Base-by-base conservation (phyloP, 1,284 basidiomycete genomes). In the Laetiporus sulphureus region DNA sequence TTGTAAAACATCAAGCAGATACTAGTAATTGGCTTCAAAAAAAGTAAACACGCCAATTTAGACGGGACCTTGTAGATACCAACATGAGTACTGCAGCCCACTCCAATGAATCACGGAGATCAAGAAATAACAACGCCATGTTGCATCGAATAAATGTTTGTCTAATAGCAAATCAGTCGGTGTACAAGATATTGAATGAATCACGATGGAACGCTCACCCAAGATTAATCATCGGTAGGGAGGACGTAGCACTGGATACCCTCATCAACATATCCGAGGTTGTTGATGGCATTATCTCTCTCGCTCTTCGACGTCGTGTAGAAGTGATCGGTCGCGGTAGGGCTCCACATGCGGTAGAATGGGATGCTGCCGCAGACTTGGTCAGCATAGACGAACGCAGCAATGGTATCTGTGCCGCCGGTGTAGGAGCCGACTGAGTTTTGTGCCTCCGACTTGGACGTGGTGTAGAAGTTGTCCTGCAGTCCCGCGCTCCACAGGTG, bases 381-480 rank as follows among this genome's bases (percentile, higher is more conserved):
- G 35, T 12, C 19, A 22, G 2, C 3, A 15, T 32, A 43, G 16
- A 43, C 27, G 22, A 32, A 43, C 5, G 20, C 31, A 15, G 41
- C 36, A 23, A 30, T 33, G 2, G 36, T 36, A 24, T 43, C 36
- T 29, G 31, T 30, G 27, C 6, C 16, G 25, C 38, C 37, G 4
- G n/a, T 29, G 12, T 18, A 3, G 5, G 7, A 5, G 21, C 10
- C 12, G 12, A 43, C 19, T 7, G 41, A 25, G 18, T 32, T 25
- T 19, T 33, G 20, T 5, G 21, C 22, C 22, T 43, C 41, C 7
- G 24, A 10, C 19, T 27, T 18, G 15, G 19, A 16, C 6, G 36
- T 38, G 5, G 41, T 43, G 32, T 38, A 43, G 42, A 38, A 43
- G 16, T 43, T 36, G 23, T 43, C 42, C 12, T 8, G 18, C 3